Evolutionary conservation across 1,139 yeast species (phyloP), one percentile per base, ranked within the genome.

Genomic region (Nadsonia starkeyi-henricii): DNA sequence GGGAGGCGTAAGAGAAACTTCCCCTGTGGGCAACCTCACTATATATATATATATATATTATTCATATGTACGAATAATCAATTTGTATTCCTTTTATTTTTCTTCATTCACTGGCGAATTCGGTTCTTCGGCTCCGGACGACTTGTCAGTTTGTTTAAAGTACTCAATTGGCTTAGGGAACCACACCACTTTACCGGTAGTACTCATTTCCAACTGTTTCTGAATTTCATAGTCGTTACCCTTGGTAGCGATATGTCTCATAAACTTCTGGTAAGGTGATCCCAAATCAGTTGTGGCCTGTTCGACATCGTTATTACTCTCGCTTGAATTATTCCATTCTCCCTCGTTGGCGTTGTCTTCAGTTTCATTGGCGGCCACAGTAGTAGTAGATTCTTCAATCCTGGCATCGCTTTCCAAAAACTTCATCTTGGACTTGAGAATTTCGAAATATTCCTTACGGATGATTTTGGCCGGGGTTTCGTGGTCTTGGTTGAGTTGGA

Each of bases 281-380:
- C 17, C 15, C 15, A 58, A 49, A 17, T 51, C 46, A 18, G 58
- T 55, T 1, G 69, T 67, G 18, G 57, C 54, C 2, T 55, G 57
- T 20, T 65, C 52, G 26, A 53, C 53, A 17, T 54, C 51, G 19
- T 64, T 39, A 7, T 7, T 12, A 7, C 9, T 7, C 15, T 54
- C 54, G 15, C 51, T 45, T 2, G 41, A 44, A 15, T 50, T 47
- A n/a, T 48, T 37, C n/a, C n/a, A n/a, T n/a, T n/a, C n/a, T n/a
- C n/a, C n/a, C n/a, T n/a, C n/a, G n/a, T n/a, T 23, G 28, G 28
- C 9, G 5, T 23, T 9, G 5, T 23, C 9, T 23, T 23, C 28
- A 23, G 28, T 5, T 23, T 5, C 28, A 23, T 5, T 5, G 5
- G 5, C 28, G 8, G 8, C 9, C 28, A 5, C 28, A 5, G 5